Conservation (phyloP, 768 basidiomycete genomes). For the Megacollybia marginata region DNA sequence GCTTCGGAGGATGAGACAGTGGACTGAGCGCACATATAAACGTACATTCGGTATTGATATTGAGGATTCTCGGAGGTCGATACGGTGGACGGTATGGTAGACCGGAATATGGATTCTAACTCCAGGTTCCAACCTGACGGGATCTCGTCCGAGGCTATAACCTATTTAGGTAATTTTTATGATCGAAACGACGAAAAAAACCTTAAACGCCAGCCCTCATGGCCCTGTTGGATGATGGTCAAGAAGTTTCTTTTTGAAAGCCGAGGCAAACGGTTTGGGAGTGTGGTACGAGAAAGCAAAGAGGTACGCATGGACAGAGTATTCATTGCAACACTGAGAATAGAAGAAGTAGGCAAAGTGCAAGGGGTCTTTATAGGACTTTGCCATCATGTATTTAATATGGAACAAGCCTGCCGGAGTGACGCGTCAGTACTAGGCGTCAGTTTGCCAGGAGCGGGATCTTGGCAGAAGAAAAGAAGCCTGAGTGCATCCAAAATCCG, state of each 20-base stretch:
- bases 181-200: conserved; percentile 9
- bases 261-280: too few species aligned
- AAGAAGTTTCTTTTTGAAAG: conserved; percentile 24
- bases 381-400: too few species aligned
- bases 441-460: too few species aligned
- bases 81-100: conserved; percentile 34
- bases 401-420: too few species aligned
- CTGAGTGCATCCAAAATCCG: too few species aligned
- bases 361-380: too few species aligned
- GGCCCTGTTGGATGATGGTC: conserved; percentile 45
- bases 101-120: conserved; percentile 37
- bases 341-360: too few species aligned
- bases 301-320: too few species aligned
- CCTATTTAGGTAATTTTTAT: not conserved
- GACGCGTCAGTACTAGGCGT: too few species aligned
- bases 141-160: conserved; percentile 32
- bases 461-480: too few species aligned
- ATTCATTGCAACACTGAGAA: too few species aligned
- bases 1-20: conserved; percentile 11
- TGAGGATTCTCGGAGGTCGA: conserved; percentile 41
- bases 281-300: too few species aligned
- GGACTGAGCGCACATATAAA: not conserved
- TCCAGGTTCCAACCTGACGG: conserved; percentile 37
- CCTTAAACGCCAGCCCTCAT: conserved; percentile 46
- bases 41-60: conserved; percentile 37